Conservation (phyloP, 768 basidiomycete species). For the Russula foetens region DNA sequence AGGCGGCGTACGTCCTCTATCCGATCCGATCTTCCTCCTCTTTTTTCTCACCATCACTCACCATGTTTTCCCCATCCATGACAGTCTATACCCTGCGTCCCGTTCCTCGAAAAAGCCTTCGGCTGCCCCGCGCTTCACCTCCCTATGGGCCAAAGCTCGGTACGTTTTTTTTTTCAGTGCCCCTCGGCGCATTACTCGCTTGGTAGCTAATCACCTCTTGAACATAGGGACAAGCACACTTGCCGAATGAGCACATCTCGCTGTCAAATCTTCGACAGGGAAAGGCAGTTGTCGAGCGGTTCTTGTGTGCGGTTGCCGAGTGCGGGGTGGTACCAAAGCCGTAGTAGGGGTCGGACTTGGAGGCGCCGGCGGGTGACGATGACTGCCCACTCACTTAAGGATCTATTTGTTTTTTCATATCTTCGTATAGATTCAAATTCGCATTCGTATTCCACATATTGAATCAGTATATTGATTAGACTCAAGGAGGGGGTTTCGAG, state of each 20-base stretch:
- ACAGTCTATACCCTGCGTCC: constrained; percentile 90
- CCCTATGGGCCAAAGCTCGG: constrained; percentile 88
- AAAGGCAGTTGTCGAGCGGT: constrained; percentile 69
- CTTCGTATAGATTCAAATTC: not conserved
- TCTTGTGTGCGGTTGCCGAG: constrained; percentile 49
- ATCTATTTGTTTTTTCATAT: not conserved
- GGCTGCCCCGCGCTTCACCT: constrained; percentile 85
- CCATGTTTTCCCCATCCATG: not conserved
- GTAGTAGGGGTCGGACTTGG: not conserved
- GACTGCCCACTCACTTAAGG: no score
- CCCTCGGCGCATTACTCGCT: no score
- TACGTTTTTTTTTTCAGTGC: constrained; percentile 28
- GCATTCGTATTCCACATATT: not conserved
- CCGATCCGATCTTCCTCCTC: not conserved
- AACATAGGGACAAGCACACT: constrained; percentile 83
- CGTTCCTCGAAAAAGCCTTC: constrained; percentile 89
- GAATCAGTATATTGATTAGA: not conserved
- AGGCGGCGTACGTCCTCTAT: constrained; percentile 68
- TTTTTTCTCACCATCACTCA: not conserved
- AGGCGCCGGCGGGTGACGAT: not conserved
- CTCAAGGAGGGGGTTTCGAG: not conserved
- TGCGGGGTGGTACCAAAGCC: not conserved
- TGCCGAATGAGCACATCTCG: constrained; percentile 89
- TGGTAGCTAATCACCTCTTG: no score
- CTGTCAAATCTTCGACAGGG: constrained; percentile 73